Evolutionary conservation across 164 flowering plant genomes (phyloP).

Genomic region (Houttuynia cordata): DNA sequence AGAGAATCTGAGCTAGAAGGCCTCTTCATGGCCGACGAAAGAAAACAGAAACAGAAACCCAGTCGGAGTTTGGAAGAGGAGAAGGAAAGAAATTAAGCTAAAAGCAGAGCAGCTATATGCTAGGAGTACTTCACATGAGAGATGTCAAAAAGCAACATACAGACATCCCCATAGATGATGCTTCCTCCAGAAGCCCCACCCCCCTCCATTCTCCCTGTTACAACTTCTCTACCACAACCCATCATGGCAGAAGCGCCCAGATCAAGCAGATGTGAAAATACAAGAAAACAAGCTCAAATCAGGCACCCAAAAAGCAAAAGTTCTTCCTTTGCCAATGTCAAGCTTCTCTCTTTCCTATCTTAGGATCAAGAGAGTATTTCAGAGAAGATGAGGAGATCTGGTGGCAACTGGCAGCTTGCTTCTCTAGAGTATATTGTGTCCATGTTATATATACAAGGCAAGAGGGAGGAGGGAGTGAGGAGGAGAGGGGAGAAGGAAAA

Average conservation of each 20-base stretch:
- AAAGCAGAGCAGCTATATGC: background rate
- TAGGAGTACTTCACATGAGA: too few species aligned
- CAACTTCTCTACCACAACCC: slow-evolving; percentile 42
- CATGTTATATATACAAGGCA: background rate
- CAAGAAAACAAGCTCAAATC: slow-evolving; percentile 6
- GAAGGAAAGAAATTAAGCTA: background rate
- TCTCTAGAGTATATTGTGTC: too few species aligned
- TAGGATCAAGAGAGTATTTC: slow-evolving; percentile 6
- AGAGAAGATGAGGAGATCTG: background rate
- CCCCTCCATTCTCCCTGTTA: slow-evolving; percentile 13
- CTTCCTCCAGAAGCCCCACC: slow-evolving; percentile 9
- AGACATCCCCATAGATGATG: slow-evolving; percentile 3
- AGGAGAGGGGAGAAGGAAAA: slow-evolving; percentile 19
- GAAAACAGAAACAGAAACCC: background rate
- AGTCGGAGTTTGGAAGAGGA: background rate
- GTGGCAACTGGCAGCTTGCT: background rate
- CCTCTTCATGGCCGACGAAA: slow-evolving; percentile 48
- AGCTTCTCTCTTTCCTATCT: slow-evolving; percentile 20
- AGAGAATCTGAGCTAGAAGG: slow-evolving; percentile 70
- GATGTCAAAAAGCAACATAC: slow-evolving; percentile 8
- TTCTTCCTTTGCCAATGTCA: background rate
- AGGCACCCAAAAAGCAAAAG: too few species aligned
- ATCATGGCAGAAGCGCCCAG: slow-evolving; percentile 18
- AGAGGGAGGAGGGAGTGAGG: slow-evolving; percentile 4
- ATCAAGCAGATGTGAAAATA: background rate